Percentiles rank a stretch among this genome's conserved stretches.
phyloP scores from a whole-genome alignment of 2,329 filamentous ascomycete genomes.

The Zasmidium cellare region DNA sequence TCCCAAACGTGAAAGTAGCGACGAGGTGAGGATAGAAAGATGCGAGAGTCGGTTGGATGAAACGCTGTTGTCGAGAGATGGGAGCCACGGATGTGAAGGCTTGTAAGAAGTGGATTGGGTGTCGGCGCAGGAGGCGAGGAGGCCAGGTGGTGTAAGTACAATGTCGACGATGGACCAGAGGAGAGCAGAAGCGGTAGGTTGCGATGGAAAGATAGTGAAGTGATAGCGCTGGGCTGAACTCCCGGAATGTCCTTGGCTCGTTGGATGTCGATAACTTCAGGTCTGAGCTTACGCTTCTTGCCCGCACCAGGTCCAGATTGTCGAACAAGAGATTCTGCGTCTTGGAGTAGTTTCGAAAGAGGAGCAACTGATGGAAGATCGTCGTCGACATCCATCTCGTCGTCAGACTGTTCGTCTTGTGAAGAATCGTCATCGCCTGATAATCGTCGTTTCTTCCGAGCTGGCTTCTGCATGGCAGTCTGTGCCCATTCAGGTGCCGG shows the following conservation, averaged over 20 bases:
- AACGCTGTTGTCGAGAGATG: constrained; percentile 86
- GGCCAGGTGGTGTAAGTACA: constrained; percentile 87
- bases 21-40: constrained; percentile 85
- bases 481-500: constrained; percentile 63
- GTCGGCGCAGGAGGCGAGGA: constrained; percentile 67
- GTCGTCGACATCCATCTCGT: constrained; percentile 58
- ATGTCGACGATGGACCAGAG: constrained; percentile 78
- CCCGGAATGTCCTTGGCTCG: constrained; percentile 82
- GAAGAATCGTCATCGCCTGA: constrained; percentile 39
- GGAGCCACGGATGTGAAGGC: constrained; percentile 79
- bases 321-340: constrained; percentile 65
- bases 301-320: constrained; percentile 45
- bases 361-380: constrained; percentile 67
- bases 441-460: constrained; percentile 50
- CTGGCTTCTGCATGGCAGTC: constrained; percentile 41
- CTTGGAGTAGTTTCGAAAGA: constrained; percentile 75
- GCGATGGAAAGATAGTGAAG: constrained; percentile 86
- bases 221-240: constrained; percentile 73
- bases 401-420: constrained; percentile 38
- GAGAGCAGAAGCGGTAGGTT: constrained; percentile 85
- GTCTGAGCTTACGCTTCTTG: constrained; percentile 72
- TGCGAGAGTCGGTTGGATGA: constrained; percentile 66
- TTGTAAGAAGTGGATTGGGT: constrained; percentile 87
- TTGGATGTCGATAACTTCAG: constrained; percentile 88
- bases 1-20: constrained; percentile 96